Percentiles rank a stretch among this genome's conserved stretches.
phyloP scores from a whole-genome alignment of 2,329 filamentous ascomycete species.

The Trichoderma koningiopsis region DNA sequence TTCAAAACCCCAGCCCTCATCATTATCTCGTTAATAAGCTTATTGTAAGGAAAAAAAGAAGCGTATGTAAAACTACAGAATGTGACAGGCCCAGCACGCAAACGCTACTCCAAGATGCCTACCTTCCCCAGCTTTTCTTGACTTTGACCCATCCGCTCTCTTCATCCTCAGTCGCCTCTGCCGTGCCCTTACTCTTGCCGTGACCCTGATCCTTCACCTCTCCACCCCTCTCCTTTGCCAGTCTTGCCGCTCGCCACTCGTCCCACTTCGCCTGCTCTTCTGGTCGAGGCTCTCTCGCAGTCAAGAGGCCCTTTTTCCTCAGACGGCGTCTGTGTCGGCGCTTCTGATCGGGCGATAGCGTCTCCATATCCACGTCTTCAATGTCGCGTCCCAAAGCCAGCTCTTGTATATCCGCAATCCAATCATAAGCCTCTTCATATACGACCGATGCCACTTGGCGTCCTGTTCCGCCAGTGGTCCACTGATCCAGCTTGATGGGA shows the following conservation, averaged over 20 bases:
- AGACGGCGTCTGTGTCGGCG: slow-evolving; percentile 54
- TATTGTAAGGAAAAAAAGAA: neutral
- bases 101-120: neutral
- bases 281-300: slow-evolving; percentile 40
- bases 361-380: slow-evolving; percentile 45
- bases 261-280: slow-evolving; percentile 49
- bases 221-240: slow-evolving; percentile 45
- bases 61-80: neutral
- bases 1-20: neutral
- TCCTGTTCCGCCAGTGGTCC: slow-evolving; percentile 56
- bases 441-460: slow-evolving; percentile 43
- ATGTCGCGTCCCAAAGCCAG: slow-evolving; percentile 49
- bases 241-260: slow-evolving; percentile 47
- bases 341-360: slow-evolving; percentile 50
- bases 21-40: slow-evolving; percentile 12
- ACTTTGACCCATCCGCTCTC: slow-evolving; percentile 29
- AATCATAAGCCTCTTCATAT: slow-evolving; percentile 50
- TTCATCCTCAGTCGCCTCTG: slow-evolving; percentile 34
- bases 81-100: neutral
- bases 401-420: slow-evolving; percentile 52
- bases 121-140: slow-evolving; percentile 32
- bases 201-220: slow-evolving; percentile 47
- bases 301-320: slow-evolving; percentile 48
- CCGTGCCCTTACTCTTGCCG: slow-evolving; percentile 40
- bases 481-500: slow-evolving; percentile 64